These are phyloP conservation scores for Monosporascus sp. DNA, from an alignment of 2,329 filamentous ascomycete species.

Conservation along the genomic window DNA sequence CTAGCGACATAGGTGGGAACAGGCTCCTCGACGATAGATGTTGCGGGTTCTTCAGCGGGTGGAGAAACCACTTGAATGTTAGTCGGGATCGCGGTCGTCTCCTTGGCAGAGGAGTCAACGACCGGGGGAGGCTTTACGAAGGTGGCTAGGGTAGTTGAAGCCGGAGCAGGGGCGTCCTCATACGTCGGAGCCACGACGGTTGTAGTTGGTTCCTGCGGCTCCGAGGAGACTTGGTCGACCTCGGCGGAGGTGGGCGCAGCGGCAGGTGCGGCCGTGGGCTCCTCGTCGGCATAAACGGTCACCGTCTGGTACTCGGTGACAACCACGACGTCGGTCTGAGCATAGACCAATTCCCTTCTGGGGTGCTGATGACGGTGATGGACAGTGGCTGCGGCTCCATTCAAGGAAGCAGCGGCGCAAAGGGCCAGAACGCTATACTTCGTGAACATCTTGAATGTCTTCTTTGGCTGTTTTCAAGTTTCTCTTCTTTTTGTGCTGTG, in stretches of 20 bases:
- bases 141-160: slow-evolving; percentile 20
- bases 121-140: slow-evolving; percentile 13
- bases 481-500: slow-evolving; percentile 11
- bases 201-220: too few species aligned
- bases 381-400: slow-evolving; percentile 19
- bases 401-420: slow-evolving; percentile 23
- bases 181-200: slow-evolving; percentile 8
- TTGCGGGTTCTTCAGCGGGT: background rate
- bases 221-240: background rate
- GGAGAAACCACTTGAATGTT: background rate
- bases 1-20: background rate
- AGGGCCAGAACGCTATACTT: slow-evolving; percentile 26
- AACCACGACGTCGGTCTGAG: slow-evolving; percentile 24
- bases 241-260: background rate
- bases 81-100: slow-evolving; percentile 5
- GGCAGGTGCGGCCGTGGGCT: slow-evolving; percentile 5
- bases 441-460: slow-evolving; percentile 21
- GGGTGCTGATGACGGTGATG: slow-evolving; percentile 23
- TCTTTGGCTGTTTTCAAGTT: background rate
- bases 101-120: slow-evolving; percentile 1
- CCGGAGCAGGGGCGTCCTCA: background rate
- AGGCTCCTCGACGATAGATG: background rate
- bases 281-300: slow-evolving; percentile 20
- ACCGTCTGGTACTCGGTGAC: slow-evolving; percentile 24
- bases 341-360: slow-evolving; percentile 23